Evolutionary conservation across 1,284 basidiomycete genomes (phyloP).

Genomic region (Wallemia hederae): DNA sequence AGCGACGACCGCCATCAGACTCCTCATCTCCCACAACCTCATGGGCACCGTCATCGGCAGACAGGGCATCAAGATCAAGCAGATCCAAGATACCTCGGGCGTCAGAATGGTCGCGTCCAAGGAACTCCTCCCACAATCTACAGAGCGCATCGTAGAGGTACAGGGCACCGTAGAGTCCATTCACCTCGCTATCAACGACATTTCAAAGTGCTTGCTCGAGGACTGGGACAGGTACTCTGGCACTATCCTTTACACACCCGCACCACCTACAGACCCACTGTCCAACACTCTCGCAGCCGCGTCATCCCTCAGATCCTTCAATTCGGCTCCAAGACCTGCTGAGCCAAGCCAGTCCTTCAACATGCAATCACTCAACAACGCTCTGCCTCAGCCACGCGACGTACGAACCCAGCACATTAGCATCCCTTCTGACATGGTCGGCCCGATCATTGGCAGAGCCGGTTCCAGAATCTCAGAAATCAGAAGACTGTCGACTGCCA

Average conservation of each 20-base stretch:
- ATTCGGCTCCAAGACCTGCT: conserved; percentile 3
- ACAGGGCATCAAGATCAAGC: conserved; percentile 91
- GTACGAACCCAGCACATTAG: conserved; percentile 95
- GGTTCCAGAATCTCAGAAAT: conserved; percentile 98
- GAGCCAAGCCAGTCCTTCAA: conserved; percentile 8
- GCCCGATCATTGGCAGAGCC: conserved; percentile 40
- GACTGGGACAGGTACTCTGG: conserved; percentile 85
- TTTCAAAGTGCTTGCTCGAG: conserved; percentile 76
- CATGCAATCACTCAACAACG: conserved; percentile 12
- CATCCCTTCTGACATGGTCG: conserved; percentile 92
- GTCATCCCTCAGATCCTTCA: conserved; percentile 24
- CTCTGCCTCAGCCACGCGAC: conserved; percentile 22
- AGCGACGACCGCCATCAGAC: conserved; percentile 63
- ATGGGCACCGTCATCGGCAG: conserved; percentile 99
- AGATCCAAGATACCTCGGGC: conserved; percentile 90
- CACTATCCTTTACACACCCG: conserved; percentile 85
- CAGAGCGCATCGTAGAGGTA: conserved; percentile 89
- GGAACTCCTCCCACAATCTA: conserved; percentile 94
- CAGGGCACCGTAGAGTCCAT: conserved; percentile 77
- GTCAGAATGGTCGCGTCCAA: conserved; percentile 94
- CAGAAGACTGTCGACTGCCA: conserved; percentile 75
- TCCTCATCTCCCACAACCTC: conserved; percentile 89
- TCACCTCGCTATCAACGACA: conserved; percentile 69
- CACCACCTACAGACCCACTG: conserved; percentile 38
- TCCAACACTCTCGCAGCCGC: conserved; percentile 13